Evolutionary conservation across 495 filamentous ascomycete species (phyloP).

Genomic region (Wilcoxina mikolae): DNA sequence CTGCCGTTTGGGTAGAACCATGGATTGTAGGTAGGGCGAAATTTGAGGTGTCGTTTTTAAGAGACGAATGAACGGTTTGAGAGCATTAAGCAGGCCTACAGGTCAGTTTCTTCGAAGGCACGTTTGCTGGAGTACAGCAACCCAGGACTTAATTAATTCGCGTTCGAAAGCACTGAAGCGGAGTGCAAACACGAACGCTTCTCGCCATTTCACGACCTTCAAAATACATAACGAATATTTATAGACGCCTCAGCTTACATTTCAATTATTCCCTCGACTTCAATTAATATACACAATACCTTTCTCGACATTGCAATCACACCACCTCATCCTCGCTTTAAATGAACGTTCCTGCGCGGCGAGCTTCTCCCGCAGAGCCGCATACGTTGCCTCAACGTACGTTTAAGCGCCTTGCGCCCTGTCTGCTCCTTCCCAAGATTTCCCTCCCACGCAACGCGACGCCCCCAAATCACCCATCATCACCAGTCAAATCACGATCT

Average conservation of each 20-base stretch:
- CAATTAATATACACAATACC: not conserved
- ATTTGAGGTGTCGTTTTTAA: too few relatives aligned
- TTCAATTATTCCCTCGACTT: not conserved
- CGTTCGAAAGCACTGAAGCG: too few relatives aligned
- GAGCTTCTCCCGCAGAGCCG: not conserved
- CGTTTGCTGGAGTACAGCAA: too few relatives aligned
- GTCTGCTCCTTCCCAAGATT: not conserved
- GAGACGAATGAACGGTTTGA: too few relatives aligned
- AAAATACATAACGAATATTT: too few relatives aligned
- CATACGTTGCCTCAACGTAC: not conserved
- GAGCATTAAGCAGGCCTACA: too few relatives aligned
- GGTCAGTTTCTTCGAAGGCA: too few relatives aligned
- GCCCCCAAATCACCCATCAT: not conserved
- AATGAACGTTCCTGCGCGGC: not conserved
- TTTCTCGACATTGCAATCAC: not conserved
- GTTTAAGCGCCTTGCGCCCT: not conserved
- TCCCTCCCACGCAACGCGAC: not conserved
- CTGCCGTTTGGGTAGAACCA: too few relatives aligned
- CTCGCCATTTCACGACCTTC: not conserved
- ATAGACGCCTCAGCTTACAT: too few relatives aligned
- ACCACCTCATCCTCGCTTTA: not conserved
- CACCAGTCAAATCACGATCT: not conserved
- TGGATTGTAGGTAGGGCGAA: too few relatives aligned
- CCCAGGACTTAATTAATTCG: too few relatives aligned
- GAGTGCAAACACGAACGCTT: not conserved